A percentile compares a stretch with the other conserved stretches of the same genome.
phyloP scores from a whole-genome alignment of 805 yeast species.

The Alloascoidea hylecoeti region DNA sequence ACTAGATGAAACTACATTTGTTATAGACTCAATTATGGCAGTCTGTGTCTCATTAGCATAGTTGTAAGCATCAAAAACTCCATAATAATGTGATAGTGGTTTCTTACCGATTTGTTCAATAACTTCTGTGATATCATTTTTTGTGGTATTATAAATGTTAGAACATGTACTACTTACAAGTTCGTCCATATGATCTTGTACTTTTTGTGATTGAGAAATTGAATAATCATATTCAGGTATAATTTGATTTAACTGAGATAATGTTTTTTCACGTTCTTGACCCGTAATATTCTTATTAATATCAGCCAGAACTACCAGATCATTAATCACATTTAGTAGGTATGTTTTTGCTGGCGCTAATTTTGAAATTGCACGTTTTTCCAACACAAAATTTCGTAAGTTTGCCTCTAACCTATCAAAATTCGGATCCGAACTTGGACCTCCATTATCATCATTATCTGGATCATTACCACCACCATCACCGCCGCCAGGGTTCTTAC shows the following conservation, averaged over 20 bases:
- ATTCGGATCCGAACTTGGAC: conserved; percentile 31
- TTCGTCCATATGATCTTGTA: conserved; percentile 44
- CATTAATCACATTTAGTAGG: conserved; percentile 52
- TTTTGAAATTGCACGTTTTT: conserved; percentile 81
- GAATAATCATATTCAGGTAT: conserved; percentile 50
- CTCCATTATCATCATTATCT: conserved; percentile 16
- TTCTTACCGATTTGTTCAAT: conserved; percentile 35
- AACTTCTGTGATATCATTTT: conserved; percentile 32
- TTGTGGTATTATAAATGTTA: conserved; percentile 47
- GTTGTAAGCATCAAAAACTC: conserved; percentile 47
- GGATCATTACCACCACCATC: conserved; percentile 24
- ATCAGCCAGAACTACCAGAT: conserved; percentile 43
- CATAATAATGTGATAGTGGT: conserved; percentile 43
- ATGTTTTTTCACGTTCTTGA: conserved; percentile 31
- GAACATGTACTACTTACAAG: conserved; percentile 48
- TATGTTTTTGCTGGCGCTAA: conserved; percentile 89
- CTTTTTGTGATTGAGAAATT: conserved; percentile 33
- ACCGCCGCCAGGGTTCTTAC: conserved; percentile 20
- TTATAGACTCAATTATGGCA: conserved; percentile 50
- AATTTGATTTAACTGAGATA: conserved; percentile 36
- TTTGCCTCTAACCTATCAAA: conserved; percentile 80
- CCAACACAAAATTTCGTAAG: conserved; percentile 71
- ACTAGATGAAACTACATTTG: conserved; percentile 44
- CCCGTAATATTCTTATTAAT: conserved; percentile 44
- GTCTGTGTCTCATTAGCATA: conserved; percentile 61